Evolutionary conservation across 1,139 yeast genomes (phyloP).

Genomic region (Pichia sp.): DNA sequence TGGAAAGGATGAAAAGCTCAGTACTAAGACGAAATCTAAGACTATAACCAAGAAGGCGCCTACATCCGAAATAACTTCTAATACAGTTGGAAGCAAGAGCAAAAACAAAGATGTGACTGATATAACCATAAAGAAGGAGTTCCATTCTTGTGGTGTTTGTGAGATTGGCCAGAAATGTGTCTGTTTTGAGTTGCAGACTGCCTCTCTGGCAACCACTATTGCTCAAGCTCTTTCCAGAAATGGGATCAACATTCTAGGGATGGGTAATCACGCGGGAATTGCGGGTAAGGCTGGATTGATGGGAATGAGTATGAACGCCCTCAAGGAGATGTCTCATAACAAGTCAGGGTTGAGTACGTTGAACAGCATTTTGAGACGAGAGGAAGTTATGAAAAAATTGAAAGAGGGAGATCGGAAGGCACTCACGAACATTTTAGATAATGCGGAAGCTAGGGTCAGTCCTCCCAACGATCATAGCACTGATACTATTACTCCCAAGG

Average conservation of each 20-base stretch:
- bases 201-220: slow-evolving; percentile 1
- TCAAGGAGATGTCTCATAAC: slow-evolving; percentile 3
- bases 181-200: slow-evolving; percentile 6
- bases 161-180: slow-evolving; percentile 9
- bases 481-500: too few relatives aligned
- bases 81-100: too few relatives aligned
- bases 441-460: not conserved
- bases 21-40: too few relatives aligned
- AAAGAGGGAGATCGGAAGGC: too few relatives aligned
- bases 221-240: slow-evolving; percentile 10
- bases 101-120: too few relatives aligned
- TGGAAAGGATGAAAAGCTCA: too few relatives aligned
- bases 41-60: too few relatives aligned
- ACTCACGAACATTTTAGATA: slow-evolving; percentile 1
- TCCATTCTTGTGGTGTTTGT: slow-evolving; percentile 11
- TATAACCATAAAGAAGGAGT: slow-evolving; percentile 1
- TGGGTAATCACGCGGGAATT: slow-evolving; percentile 2
- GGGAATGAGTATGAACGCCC: not conserved
- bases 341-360: slow-evolving; percentile 4
- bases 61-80: too few relatives aligned
- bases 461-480: not conserved
- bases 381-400: slow-evolving; percentile 9
- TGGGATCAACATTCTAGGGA: slow-evolving; percentile 8
- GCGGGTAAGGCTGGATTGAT: too few relatives aligned
- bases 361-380: slow-evolving; percentile 7